These are phyloP conservation scores for Monosporascus sp. DNA, from an alignment of 2,329 filamentous ascomycete genomes.

Conservation along the genomic window DNA sequence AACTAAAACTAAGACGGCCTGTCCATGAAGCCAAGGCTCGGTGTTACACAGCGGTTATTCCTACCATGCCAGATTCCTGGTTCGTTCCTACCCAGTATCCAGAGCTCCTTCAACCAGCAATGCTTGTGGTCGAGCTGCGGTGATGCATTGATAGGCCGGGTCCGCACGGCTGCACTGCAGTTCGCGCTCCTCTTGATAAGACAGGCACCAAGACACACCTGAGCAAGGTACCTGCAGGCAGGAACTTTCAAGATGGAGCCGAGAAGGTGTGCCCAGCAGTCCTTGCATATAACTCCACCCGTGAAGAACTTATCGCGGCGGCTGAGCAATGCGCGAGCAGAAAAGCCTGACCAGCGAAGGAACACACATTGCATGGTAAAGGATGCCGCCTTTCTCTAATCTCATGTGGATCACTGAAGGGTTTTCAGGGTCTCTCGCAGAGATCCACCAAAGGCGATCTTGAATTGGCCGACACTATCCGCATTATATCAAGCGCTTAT, in stretches of 20 bases:
- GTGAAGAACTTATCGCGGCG: not conserved
- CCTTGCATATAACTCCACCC: not conserved
- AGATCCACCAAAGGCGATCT: not conserved
- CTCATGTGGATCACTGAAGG: not conserved
- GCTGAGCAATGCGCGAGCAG: not conserved
- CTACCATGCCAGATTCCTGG: not conserved
- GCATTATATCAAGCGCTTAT: no score
- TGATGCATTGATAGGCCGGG: not conserved
- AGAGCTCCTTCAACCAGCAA: not conserved
- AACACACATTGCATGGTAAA: no score
- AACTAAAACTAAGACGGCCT: not conserved
- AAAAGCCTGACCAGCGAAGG: not conserved
- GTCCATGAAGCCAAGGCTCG: not conserved
- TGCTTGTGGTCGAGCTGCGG: not conserved
- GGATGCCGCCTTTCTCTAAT: not conserved
- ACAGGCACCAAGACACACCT: not conserved
- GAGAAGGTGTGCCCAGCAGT: not conserved
- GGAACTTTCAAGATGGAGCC: not conserved
- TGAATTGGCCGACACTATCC: not conserved
- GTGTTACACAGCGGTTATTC: not conserved
- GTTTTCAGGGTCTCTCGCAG: not conserved
- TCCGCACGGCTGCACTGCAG: not conserved
- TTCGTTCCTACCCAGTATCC: not conserved
- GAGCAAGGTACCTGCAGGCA: not conserved
- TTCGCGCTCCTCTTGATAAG: not conserved